Evolutionary conservation across 176 grass and related monocot genomes (phyloP).

Genomic region (Phragmites australis): DNA sequence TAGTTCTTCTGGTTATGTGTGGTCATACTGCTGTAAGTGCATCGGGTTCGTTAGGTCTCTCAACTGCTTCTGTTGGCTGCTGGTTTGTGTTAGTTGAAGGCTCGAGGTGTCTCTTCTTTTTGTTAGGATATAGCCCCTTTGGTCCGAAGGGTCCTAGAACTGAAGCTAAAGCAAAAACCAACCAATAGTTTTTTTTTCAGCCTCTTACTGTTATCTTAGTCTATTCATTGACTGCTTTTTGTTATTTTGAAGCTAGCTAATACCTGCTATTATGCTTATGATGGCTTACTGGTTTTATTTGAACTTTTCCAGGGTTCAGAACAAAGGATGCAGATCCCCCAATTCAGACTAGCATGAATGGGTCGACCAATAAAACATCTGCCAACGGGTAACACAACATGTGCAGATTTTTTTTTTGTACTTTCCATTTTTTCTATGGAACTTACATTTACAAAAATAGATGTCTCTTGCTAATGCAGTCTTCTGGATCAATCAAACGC

Average conservation of each 20-base stretch:
- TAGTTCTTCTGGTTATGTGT: background rate
- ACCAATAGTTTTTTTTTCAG: background rate
- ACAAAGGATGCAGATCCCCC: background rate
- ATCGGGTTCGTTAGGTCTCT: background rate
- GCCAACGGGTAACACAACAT: slow-evolving; percentile 51
- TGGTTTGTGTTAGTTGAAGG: slow-evolving; percentile 15
- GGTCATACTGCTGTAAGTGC: background rate
- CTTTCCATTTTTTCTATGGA: background rate
- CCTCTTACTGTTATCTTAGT: background rate
- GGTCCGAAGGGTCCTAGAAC: background rate
- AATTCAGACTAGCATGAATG: slow-evolving; percentile 35
- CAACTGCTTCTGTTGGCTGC: background rate
- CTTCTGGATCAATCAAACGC: slow-evolving; percentile 45
- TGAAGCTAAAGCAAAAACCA: background rate
- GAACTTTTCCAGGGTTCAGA: slow-evolving; percentile 36
- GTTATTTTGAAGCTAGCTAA: background rate
- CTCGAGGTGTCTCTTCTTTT: background rate
- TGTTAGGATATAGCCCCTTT: background rate
- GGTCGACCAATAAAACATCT: slow-evolving; percentile 33
- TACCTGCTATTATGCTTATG: background rate
- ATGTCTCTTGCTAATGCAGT: slow-evolving; percentile 46
- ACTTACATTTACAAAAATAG: background rate
- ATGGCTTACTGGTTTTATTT: slow-evolving; percentile 19
- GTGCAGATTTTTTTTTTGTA: slow-evolving; percentile 8
- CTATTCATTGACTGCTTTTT: background rate